phyloP scores from a whole-genome alignment of 2,329 filamentous ascomycete species.

The Pyrenochaeta sp. region DNA sequence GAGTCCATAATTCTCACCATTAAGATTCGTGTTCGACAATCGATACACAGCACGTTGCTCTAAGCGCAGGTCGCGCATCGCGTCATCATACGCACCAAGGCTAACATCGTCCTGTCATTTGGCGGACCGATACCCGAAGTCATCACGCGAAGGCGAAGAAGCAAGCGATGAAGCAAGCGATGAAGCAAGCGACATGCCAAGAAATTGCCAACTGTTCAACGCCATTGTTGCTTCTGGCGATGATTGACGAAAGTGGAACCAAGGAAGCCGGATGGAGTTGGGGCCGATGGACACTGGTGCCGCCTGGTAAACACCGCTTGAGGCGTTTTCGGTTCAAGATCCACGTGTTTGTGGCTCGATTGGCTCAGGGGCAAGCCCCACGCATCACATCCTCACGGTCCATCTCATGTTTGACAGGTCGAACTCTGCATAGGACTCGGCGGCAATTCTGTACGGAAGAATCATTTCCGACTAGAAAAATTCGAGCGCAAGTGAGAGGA shows the following conservation, averaged over 20 bases:
- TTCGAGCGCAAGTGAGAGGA: background rate
- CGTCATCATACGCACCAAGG: constrained; percentile 1
- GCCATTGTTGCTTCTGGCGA: background rate
- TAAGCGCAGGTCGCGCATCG: background rate
- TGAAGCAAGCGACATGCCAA: background rate
- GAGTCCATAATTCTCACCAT: background rate
- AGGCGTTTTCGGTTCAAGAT: constrained; percentile 17
- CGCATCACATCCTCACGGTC: background rate
- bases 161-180: too few relatives aligned
- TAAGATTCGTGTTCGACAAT: background rate
- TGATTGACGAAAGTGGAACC: constrained; percentile 13
- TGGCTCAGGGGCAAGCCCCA: constrained; percentile 17
- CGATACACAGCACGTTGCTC: background rate
- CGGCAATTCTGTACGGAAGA: constrained; percentile 4
- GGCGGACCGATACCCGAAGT: background rate
- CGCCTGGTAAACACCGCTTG: constrained; percentile 10
- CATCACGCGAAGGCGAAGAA: too few relatives aligned
- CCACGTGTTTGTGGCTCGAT: constrained; percentile 25
- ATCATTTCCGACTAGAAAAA: background rate
- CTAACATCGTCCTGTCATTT: background rate
- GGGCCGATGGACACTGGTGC: background rate
- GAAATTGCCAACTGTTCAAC: constrained; percentile 10
- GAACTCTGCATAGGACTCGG: background rate
- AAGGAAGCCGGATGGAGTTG: constrained; percentile 2
- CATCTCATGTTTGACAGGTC: background rate